Percentiles rank a stretch among this genome's conserved stretches.
phyloP scores from a whole-genome alignment of 805 yeast species.

The Metschnikowia arizonensis region DNA sequence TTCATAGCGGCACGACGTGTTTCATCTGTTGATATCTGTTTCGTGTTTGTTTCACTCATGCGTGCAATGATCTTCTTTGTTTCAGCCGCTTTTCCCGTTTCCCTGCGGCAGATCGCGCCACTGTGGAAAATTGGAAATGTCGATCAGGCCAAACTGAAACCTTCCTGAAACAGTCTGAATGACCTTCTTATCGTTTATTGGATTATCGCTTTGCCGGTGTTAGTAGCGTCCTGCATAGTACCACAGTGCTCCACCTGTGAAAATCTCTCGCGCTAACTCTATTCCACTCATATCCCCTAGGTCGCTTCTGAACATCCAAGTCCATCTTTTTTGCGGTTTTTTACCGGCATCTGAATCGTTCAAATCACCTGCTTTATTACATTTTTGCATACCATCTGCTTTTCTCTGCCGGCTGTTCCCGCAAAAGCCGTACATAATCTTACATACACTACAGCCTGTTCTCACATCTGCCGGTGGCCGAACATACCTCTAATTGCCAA shows the following conservation, averaged over 20 bases:
- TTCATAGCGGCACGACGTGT: background rate
- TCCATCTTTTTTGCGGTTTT: background rate
- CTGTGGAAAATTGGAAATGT: background rate
- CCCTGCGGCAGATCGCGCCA: background rate
- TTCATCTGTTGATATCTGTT: background rate
- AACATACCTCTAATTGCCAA: background rate
- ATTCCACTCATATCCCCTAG: background rate
- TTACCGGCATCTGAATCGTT: background rate
- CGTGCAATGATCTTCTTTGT: background rate
- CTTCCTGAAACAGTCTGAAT: background rate
- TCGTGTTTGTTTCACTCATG: background rate
- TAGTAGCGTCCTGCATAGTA: background rate
- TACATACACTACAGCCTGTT: background rate
- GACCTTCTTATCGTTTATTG: no score
- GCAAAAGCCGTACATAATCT: background rate
- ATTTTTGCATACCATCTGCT: background rate
- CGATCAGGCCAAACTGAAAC: background rate
- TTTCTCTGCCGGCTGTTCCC: background rate
- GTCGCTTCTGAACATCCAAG: no score
- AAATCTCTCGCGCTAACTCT: slow-evolving; percentile 3
- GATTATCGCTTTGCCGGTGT: background rate
- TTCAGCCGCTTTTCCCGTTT: background rate
- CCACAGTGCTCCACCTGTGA: background rate
- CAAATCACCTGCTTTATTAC: background rate
- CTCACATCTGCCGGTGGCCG: background rate